A percentile compares a stretch with the other conserved stretches of the same genome.
These are phyloP conservation scores for Glaciozyma martinii DNA, from an alignment of 768 basidiomycete species.

Conservation along the genomic window DNA sequence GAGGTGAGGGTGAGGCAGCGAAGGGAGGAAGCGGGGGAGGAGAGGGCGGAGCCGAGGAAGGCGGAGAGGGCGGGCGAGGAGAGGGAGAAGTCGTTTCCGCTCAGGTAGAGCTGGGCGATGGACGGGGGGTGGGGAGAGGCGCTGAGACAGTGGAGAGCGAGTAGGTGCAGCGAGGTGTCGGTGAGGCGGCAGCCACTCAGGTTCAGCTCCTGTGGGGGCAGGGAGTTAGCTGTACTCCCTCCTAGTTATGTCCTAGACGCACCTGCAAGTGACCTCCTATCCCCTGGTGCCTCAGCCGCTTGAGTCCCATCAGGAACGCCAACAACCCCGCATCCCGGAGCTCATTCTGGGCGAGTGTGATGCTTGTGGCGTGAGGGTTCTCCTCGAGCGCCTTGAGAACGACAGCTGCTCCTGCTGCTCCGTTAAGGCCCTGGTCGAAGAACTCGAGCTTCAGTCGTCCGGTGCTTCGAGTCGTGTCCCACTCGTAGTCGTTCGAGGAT, in stretches of 20 bases:
- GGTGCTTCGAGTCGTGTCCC: slow-evolving; percentile 13
- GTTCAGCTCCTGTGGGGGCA: slow-evolving; percentile 12
- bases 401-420: slow-evolving; percentile 6
- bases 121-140: slow-evolving; percentile 21
- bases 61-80: slow-evolving; percentile 13
- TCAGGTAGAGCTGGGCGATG: slow-evolving; percentile 15
- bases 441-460: slow-evolving; percentile 22
- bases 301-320: slow-evolving; percentile 20
- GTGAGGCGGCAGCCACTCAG: slow-evolving; percentile 5
- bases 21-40: slow-evolving; percentile 16
- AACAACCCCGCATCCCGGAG: slow-evolving; percentile 21
- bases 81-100: slow-evolving; percentile 18
- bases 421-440: slow-evolving; percentile 9
- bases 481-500: slow-evolving; percentile 8
- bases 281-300: slow-evolving; percentile 12
- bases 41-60: slow-evolving; percentile 20
- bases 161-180: slow-evolving; percentile 25
- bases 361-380: slow-evolving; percentile 10
- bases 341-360: slow-evolving; percentile 15
- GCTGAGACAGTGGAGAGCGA: slow-evolving; percentile 19
- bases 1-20: slow-evolving; percentile 23
- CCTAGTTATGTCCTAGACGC: background rate
- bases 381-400: slow-evolving; percentile 12
- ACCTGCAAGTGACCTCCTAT: slow-evolving; percentile 18
- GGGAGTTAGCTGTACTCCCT: accelerated